Base-by-base conservation (phyloP, 2,329 filamentous ascomycete genomes). In the Trichoderma sp. region DNA sequence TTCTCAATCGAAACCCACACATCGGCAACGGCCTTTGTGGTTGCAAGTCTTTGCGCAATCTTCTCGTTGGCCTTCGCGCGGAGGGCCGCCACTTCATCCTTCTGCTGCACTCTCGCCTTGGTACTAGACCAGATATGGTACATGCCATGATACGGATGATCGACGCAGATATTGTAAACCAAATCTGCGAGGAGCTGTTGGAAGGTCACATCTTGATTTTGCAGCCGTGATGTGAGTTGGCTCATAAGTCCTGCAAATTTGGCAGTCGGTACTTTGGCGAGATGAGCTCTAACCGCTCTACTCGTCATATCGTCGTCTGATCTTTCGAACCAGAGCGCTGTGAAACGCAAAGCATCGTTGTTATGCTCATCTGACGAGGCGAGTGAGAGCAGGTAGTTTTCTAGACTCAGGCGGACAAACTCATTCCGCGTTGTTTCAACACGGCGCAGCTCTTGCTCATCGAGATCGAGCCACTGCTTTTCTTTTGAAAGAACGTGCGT, bases 131-230 rank as follows among this genome's bases (percentile, higher is more conserved):
- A 97, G 53, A 99, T 93, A 74, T 98, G 94, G 77, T 99, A 97
- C 89, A 98, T 95, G 60, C 94, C 94, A 77, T 99, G 96, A 78
- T 94, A 97, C 0, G 96, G 96, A 80, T 99, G 96, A 69, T 99
- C 94, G 13, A 87, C 85, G 76, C 95, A 98, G 68, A 99, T 97
- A 10, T 89, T 90, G 75, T 89, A 88, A 4, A 98, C 89, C 21
- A 99, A 82, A 2, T 85, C 83, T 63, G 89, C 87, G 2, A 99
- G 83, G 1, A 95, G 84, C 52, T 83, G 85, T 75, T 99, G 96
- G 76, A 99, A 99, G 19, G 86, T 84, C 1, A 85, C 86, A 1
- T 85, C 80, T 37, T 90, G 86, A 71, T 92, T 88, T 71, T 97
- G 89, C 6, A 99, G 83, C 8, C 96, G 90, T n/a, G 96, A 99